Evolutionary conservation across 352 stramenopile species (phyloP), one percentile per base, ranked within the genome.

Genomic region (Pythium dissotocum): DNA sequence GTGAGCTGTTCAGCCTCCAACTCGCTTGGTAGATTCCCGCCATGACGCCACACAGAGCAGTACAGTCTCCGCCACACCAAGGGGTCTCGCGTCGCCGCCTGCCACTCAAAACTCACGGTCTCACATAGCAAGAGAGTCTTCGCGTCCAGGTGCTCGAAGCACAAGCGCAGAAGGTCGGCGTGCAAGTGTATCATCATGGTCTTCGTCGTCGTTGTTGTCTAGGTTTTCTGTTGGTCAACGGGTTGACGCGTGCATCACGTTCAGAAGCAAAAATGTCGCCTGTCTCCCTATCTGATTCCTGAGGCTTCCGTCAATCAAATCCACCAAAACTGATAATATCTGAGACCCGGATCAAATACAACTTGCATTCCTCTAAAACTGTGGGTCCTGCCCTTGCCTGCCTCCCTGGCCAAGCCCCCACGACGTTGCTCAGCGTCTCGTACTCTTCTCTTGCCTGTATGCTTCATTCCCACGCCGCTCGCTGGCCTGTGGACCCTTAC

Each of bases 51-150:
- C 48, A 18, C 10, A 8, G 28, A 1, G 18, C 56, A 61, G 55
- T 83, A 80, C 3, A 68, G 53, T 18, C 65, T 46, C 21, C 68
- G 65, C 77, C 77, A 83, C 3, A 79, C 13, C 1, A 35, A 6
- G 10, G 68, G 57, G n/a, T 72, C 32, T 28, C 69, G 46, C 13
- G 65, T 42, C 7, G 61, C 26, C 2, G 6, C 7, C 13, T 61
- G 58, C 71, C 76, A 83, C 24, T 73, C 65, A 10, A 49, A 14
- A 6, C 61, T 56, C 4, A 81, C 75, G 26, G 54, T 14, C 35
- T 73, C 66, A 44, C 73, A 77, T 24, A 24, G 21, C 21, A 24
- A 24, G 4, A 80, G 60, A 14, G 73, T 65, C 18, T 42, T 12
- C n/a, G 67, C 35, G 42, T 78, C 74, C 21, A 78, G 54, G 16